Conservation (phyloP, 2,329 filamentous ascomycete species). For the Sporothrix variecibatus region DNA sequence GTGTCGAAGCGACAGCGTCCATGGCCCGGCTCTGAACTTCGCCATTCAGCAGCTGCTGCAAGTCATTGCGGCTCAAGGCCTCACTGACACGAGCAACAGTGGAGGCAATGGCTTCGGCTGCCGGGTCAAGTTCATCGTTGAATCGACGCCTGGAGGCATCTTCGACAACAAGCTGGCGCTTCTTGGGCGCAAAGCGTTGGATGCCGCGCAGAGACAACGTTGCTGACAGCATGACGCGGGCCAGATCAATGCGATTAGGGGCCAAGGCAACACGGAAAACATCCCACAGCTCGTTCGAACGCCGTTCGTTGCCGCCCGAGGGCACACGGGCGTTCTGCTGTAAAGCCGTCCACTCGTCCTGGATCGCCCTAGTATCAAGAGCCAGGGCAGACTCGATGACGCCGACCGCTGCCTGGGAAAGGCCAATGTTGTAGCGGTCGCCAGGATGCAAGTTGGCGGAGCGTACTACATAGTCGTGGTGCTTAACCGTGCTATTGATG, state of each 20-base stretch:
- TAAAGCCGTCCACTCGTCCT: slow-evolving; percentile 68
- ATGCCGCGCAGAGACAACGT: slow-evolving; percentile 71
- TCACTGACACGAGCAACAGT: slow-evolving; percentile 79
- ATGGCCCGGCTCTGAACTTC: slow-evolving; percentile 63
- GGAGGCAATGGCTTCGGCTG: slow-evolving; percentile 63
- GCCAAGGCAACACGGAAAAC: slow-evolving; percentile 69
- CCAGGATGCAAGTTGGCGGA: slow-evolving; percentile 51
- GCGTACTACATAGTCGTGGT: slow-evolving; percentile 61
- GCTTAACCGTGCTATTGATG: slow-evolving; percentile 64
- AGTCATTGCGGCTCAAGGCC: slow-evolving; percentile 64
- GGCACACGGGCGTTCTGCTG: slow-evolving; percentile 60
- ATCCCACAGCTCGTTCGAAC: slow-evolving; percentile 78
- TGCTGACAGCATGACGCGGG: slow-evolving; percentile 70
- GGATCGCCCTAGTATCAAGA: slow-evolving; percentile 70
- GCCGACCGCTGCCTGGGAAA: slow-evolving; percentile 58
- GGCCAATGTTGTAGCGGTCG: slow-evolving; percentile 52
- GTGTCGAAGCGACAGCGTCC: slow-evolving; percentile 72
- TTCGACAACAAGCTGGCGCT: slow-evolving; percentile 46
- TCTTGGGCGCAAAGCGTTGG: slow-evolving; percentile 67
- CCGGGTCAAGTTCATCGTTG: slow-evolving; percentile 67
- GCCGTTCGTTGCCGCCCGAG: slow-evolving; percentile 65
- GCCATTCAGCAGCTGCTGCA: slow-evolving; percentile 70
- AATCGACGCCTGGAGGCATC: slow-evolving; percentile 63
- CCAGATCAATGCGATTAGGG: slow-evolving; percentile 69
- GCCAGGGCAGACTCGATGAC: slow-evolving; percentile 68